Evolutionary conservation across 352 stramenopile genomes (phyloP), one percentile per base, ranked within the genome.

Genomic region (Thalassiosira allenii): DNA sequence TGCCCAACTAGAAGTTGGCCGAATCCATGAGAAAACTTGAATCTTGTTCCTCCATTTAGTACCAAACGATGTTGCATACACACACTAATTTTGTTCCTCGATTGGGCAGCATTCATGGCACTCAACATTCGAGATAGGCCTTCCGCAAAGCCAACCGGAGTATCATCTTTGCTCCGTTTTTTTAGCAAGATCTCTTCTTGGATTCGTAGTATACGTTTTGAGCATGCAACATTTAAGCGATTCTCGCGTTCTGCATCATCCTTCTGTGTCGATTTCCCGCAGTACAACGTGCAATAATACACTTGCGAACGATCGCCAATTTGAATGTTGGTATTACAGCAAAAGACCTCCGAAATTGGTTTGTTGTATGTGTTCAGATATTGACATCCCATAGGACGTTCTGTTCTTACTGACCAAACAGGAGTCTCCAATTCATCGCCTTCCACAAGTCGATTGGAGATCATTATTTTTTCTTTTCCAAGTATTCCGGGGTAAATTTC

Each of bases 21-120:
- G 58, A 79, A 79, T 8, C 64, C 30, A 75, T 83, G 75, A 11
- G 75, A 83, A 41, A 70, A 83, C 32, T 63, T 2, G 70, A 83
- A 83, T 41, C 67, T 25, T 17, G 1, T 47, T 17, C 75, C 75
- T 47, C 58, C 40, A 23, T 74, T 27, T 8, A 37, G 52, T 11
- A 79, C 41, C 0, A 84, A 29, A 6, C 76, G 33, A 32, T 84
- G 75, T 14, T 40, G 58, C 75, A 83, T 83, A 14, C 51, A 78
- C 8, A 58, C 41, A 29, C 75, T 84, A 41, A 70, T 33, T 20
- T 74, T 63, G 12, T 63, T 32, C 17, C 44, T 43, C 27, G 59
- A 66, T 11, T 51, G 66, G 3, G 53, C 22, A 25, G 67, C 61
- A 61, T 84, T 70, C 33, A 84, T 73, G 9, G 49, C 61, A 41